Evolutionary conservation across 108 stramenopile species (phyloP), one percentile per base, ranked within the genome.

Genomic region (Fragilaria crotonensis): DNA sequence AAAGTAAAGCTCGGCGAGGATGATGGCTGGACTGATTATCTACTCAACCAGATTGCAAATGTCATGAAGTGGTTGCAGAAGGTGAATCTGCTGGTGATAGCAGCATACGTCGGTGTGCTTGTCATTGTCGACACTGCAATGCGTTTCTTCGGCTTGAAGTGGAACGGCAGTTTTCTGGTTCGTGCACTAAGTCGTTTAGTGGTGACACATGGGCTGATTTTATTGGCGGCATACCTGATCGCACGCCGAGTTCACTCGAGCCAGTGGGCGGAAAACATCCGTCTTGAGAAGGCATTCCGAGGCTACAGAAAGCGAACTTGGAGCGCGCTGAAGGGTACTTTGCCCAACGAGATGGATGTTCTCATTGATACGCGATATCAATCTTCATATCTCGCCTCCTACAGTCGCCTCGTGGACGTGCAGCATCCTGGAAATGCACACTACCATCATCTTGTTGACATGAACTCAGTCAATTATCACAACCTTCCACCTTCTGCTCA

Each of bases 351-450:
- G 25, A 30, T 33, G 0, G 81, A 82, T 62, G 59, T 82, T 18
- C 60, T 82, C 9, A 36, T 67, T 1, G 55, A 44, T 11, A 46
- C 61, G 7, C 53, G 68, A 25, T 71, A 65, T 27, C 31, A 59
- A 32, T 62, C 76, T 11, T 41, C 54, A 17, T 62, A 73, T 36
- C 25, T 82, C 44, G 81, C 62, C 17, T 68, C 63, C 0, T 82
- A 69, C 50, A 30, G 60, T 0, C 11, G 56, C 2, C 47, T 82
- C 18, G 1, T 78, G 3, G 77, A 78, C 25, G 36, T 66, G 31
- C 52, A 62, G 5, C 81, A 82, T 52, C 74, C 77, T 28, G 81
- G 81, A 47, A 82, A 82, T 52, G 36, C 11, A 5, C 2, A 25
- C 32, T 59, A 41, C 14, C 36, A 41, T 41, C 36, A 14, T 41